Conservation (phyloP, 495 filamentous ascomycete species). For the Wilcoxina mikolae region DNA sequence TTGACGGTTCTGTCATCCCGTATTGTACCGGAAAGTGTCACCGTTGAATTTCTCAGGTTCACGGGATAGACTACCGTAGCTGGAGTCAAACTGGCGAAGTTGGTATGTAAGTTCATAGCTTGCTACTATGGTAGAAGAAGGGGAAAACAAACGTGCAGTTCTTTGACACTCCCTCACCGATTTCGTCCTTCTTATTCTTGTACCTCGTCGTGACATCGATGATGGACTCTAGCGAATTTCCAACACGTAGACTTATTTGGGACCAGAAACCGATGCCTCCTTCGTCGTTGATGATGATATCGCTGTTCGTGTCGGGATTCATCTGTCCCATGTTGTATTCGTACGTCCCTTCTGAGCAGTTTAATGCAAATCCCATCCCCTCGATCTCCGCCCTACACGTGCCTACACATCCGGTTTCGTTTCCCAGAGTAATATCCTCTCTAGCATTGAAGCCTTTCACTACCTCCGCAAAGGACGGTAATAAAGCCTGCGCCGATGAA, state of each 20-base stretch:
- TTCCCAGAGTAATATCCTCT: background rate
- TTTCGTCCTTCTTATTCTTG: conserved; percentile 3
- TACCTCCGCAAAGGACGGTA: background rate
- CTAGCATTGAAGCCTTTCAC: background rate
- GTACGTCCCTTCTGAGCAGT: conserved; percentile 7
- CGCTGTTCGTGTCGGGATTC: background rate
- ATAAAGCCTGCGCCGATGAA: background rate
- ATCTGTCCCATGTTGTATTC: conserved; percentile 1
- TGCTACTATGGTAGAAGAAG: background rate
- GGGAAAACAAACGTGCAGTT: conserved; percentile 6
- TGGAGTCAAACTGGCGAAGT: background rate
- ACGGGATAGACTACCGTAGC: conserved; percentile 6
- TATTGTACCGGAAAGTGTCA: background rate
- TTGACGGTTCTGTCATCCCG: background rate
- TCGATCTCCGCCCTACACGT: conserved; percentile 5
- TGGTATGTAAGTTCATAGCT: background rate
- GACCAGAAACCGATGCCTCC: conserved; percentile 6
- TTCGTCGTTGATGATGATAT: background rate
- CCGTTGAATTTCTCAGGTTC: conserved; percentile 3
- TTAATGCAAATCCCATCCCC: conserved; percentile 10
- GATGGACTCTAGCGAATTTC: background rate
- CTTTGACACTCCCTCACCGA: background rate
- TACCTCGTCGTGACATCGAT: conserved; percentile 1
- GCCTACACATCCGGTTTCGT: conserved; percentile 1
- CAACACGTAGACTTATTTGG: background rate